Conservation (phyloP, 164 flowering plant species). For the Nymphaea thermarum region DNA sequence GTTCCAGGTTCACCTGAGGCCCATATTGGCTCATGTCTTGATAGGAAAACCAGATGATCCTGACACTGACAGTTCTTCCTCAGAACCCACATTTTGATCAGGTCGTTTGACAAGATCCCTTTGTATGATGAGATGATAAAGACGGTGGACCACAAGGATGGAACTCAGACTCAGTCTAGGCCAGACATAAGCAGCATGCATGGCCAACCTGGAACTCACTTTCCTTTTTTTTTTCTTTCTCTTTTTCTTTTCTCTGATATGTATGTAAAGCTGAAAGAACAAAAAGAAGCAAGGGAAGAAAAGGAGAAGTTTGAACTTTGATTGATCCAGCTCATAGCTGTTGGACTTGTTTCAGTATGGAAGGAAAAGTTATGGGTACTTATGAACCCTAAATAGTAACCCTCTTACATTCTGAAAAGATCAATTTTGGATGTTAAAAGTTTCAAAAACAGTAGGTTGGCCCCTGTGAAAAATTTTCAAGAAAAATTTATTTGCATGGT, state of each 20-base stretch:
- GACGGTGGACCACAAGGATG: not conserved
- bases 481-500: no score
- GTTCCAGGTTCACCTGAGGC: no score
- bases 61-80: no score
- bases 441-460: no score
- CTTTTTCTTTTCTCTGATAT: no score
- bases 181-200: not conserved
- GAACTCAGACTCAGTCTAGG: not conserved
- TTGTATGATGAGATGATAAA: not conserved
- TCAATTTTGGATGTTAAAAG: no score
- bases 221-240: not conserved
- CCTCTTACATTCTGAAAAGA: no score
- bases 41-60: no score
- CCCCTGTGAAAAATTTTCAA: no score
- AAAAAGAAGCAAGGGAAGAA: not conserved
- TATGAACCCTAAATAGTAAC: no score
- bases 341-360: not conserved
- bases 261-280: not conserved
- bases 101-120: not conserved
- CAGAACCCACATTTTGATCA: not conserved
- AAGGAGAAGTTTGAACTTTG: not conserved
- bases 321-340: not conserved
- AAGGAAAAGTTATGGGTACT: no score
- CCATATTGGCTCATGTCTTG: no score
- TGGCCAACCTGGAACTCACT: not conserved